phyloP scores from a whole-genome alignment of 108 stramenopile genomes.

The Skeletonema marinoi region DNA sequence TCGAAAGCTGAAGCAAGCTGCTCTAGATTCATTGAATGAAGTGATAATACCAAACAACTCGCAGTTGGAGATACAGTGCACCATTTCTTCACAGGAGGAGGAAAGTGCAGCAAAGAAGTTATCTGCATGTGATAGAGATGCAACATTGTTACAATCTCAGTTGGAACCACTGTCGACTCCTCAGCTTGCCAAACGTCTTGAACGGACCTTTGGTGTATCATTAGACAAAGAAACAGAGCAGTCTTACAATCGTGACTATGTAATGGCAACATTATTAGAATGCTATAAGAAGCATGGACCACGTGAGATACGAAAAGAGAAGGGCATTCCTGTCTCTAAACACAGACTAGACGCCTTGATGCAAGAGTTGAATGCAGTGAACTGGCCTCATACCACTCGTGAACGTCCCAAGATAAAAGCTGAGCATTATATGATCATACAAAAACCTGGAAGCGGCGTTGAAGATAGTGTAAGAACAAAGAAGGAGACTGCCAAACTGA shows the following conservation, averaged over 20 bases:
- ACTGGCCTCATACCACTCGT: constrained; percentile 43
- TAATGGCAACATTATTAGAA: constrained; percentile 53
- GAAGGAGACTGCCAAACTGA: constrained; percentile 53
- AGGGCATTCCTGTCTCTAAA: constrained; percentile 17
- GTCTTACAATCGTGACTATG: constrained; percentile 40
- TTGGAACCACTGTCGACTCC: constrained; percentile 63
- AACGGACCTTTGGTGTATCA: constrained; percentile 48
- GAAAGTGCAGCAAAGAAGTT: constrained; percentile 10
- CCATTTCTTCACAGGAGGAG: constrained; percentile 2
- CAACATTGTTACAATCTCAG: constrained; percentile 61
- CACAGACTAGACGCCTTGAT: constrained; percentile 30
- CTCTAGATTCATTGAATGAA: constrained; percentile 22
- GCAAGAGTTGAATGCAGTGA: constrained; percentile 31
- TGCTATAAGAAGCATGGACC: constrained; percentile 47
- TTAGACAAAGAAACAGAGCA: constrained; percentile 25
- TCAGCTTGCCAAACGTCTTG: constrained; percentile 53
- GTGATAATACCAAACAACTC: constrained; percentile 11
- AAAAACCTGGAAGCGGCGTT: constrained; percentile 27
- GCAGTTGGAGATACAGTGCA: constrained; percentile 37
- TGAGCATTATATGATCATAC: constrained; percentile 67
- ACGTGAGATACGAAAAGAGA: constrained; percentile 23
- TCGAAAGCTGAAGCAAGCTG: constrained; percentile 49
- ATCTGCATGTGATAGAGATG: constrained; percentile 63
- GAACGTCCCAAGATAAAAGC: constrained; percentile 65
- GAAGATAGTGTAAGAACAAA: constrained; percentile 35